phyloP scores from a whole-genome alignment of 2,329 filamentous ascomycete genomes.

The Tricladium varicosporioides region DNA sequence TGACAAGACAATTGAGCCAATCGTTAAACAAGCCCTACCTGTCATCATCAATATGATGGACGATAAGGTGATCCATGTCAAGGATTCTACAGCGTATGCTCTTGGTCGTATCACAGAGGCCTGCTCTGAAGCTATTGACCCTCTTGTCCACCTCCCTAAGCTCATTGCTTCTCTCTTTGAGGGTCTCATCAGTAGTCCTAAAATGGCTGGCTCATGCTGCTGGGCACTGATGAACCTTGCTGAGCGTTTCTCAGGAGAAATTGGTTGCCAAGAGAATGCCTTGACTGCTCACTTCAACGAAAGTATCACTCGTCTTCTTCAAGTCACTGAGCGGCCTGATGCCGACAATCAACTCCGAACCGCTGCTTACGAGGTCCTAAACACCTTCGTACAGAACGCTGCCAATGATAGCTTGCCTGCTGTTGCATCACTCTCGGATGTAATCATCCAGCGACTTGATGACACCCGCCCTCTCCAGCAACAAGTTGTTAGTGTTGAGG shows the following conservation, averaged over 20 bases:
- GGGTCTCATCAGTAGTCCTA: constrained; percentile 84
- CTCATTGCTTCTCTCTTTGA: constrained; percentile 87
- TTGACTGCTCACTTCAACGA: constrained; percentile 91
- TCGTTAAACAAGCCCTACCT: constrained; percentile 92
- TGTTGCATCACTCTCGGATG: constrained; percentile 78
- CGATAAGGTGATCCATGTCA: constrained; percentile 83
- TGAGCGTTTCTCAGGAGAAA: constrained; percentile 88
- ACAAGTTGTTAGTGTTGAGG: constrained; percentile 95
- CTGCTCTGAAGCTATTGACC: constrained; percentile 88
- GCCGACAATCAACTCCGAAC: constrained; percentile 88
- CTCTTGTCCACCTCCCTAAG: constrained; percentile 74
- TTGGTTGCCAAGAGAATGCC: constrained; percentile 73
- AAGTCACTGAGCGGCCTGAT: constrained; percentile 79
- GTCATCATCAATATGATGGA: constrained; percentile 91
- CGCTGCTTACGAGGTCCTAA: constrained; percentile 94
- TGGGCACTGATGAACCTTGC: constrained; percentile 99
- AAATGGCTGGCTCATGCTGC: constrained; percentile 98
- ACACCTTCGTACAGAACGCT: constrained; percentile 88
- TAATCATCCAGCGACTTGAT: constrained; percentile 88
- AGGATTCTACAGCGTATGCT: constrained; percentile 93
- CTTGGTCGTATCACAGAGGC: constrained; percentile 94
- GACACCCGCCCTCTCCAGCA: constrained; percentile 84
- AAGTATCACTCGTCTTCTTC: constrained; percentile 80
- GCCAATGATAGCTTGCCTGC: constrained; percentile 80
- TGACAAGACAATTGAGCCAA: constrained; percentile 84